A percentile compares a stretch with the other conserved stretches of the same genome.
These are phyloP conservation scores for Aspergillus fructus DNA, from an alignment of 2,329 filamentous ascomycete genomes.

Conservation along the genomic window DNA sequence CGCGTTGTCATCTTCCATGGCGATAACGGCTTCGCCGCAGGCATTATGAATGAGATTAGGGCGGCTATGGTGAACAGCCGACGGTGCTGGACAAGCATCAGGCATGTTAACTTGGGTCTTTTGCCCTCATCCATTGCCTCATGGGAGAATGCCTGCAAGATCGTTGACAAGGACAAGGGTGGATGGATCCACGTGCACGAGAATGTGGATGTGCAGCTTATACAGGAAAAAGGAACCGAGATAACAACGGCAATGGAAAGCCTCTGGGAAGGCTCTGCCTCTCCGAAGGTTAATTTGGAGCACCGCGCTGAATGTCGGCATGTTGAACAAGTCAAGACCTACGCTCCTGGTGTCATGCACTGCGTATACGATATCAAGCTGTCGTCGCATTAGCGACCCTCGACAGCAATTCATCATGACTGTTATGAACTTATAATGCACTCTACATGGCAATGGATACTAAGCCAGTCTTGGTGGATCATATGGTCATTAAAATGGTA, in stretches of 20 bases:
- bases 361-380: constrained; percentile 59
- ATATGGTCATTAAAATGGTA: not conserved
- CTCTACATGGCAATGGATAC: not conserved
- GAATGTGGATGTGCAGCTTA: constrained; percentile 52
- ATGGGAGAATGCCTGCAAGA: constrained; percentile 51
- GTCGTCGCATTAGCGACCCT: not conserved
- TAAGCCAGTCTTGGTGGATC: not conserved
- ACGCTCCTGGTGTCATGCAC: constrained; percentile 62
- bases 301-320: constrained; percentile 38
- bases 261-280: constrained; percentile 20
- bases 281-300: not conserved
- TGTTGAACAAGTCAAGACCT: constrained; percentile 58
- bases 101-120: constrained; percentile 61
- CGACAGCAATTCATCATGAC: not conserved
- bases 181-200: constrained; percentile 64
- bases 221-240: constrained; percentile 37
- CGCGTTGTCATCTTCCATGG: constrained; percentile 68
- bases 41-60: constrained; percentile 37
- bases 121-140: constrained; percentile 52
- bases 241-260: constrained; percentile 43
- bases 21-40: constrained; percentile 59
- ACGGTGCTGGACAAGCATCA: constrained; percentile 38
- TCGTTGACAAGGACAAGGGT: constrained; percentile 46
- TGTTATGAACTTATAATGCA: not conserved
- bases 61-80: constrained; percentile 30